Conservation (phyloP, 1,139 yeast species). For the Eremothecium cymbalariae region DNA sequence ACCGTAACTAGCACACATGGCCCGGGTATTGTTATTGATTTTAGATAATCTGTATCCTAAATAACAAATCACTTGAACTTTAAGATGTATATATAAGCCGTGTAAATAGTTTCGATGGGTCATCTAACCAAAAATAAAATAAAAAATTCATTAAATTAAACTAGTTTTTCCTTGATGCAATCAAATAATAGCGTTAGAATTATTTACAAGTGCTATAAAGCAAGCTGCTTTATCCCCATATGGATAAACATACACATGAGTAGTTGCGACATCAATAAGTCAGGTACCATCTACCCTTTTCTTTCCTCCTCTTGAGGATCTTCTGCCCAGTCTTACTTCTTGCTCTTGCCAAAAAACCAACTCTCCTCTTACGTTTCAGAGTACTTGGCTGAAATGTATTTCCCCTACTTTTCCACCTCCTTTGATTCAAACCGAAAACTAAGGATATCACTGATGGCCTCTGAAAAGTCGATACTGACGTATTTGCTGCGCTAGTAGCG, state of each 20-base stretch:
- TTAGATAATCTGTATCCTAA: constrained; percentile 24
- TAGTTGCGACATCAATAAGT: constrained; percentile 69
- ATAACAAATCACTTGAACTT: background rate
- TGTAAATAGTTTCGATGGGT: too few relatives aligned
- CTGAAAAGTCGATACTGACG: too few relatives aligned
- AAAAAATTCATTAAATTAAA: background rate
- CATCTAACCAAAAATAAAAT: background rate
- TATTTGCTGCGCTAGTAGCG: too few relatives aligned
- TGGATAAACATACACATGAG: too few relatives aligned
- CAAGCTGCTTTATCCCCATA: too few relatives aligned
- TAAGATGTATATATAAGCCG: too few relatives aligned
- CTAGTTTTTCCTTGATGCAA: too few relatives aligned
- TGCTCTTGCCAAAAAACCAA: constrained; percentile 87
- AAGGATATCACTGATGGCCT: constrained; percentile 19
- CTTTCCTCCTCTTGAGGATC: constrained; percentile 67
- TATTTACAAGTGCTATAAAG: constrained; percentile 11
- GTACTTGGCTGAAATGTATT: constrained; percentile 93
- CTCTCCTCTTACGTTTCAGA: constrained; percentile 76
- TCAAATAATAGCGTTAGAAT: too few relatives aligned
- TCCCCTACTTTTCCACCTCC: constrained; percentile 84
- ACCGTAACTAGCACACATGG: constrained; percentile 66
- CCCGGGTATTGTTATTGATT: constrained; percentile 71
- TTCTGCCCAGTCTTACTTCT: constrained; percentile 72
- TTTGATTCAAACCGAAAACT: constrained; percentile 32
- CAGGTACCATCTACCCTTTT: constrained; percentile 91